Evolutionary conservation across 768 basidiomycete genomes (phyloP), one percentile per base, ranked within the genome.

Genomic region (Pleurotus tuber-regium): DNA sequence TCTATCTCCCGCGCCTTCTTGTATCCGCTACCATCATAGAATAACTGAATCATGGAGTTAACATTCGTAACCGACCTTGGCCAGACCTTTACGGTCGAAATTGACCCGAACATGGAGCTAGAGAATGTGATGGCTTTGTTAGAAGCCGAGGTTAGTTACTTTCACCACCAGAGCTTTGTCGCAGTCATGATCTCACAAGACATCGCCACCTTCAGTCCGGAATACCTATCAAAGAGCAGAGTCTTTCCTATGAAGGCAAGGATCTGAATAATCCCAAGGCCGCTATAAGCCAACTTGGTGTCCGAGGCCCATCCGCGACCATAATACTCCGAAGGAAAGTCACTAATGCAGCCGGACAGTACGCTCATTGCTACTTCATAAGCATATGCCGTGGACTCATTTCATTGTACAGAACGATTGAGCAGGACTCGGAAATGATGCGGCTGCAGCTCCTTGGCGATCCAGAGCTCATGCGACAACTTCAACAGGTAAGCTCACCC

Each of bases 81-180:
- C 6, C 73, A 84, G 51, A 71, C 76, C 1, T 89, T 79, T 58
- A 61, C 69, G 33, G 71, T 96, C 44, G 95, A 98, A 63, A 91
- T 97, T 58, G 92, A 94, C 70, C 80, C 90, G 1, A 79, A 77
- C 48, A 94, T 98, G 89, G 85, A 91, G 66, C 80, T 98, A 24
- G 89, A 92, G 73, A 89, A 95, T 65, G 85, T 98, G 30, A 87
- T 88, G 80, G 96, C 92, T 10, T 74, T 98, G 49, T 76, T 97
- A n/a, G 93, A 97, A 69, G 95, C 87, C 0, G 95, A 98, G 82
- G 96, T 93, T 65, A 66, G 85, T 64, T n/a, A 36, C 25, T 9
- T 35, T 31, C 39, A 28, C 52, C 49, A 26, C 18, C 42, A 29
- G 24, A 38, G 40, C 43, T 25, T 42, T 42, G 41, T 26, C 29